phyloP scores from a whole-genome alignment of 2,329 filamentous ascomycete genomes.

The Chaetomium olivaceum region DNA sequence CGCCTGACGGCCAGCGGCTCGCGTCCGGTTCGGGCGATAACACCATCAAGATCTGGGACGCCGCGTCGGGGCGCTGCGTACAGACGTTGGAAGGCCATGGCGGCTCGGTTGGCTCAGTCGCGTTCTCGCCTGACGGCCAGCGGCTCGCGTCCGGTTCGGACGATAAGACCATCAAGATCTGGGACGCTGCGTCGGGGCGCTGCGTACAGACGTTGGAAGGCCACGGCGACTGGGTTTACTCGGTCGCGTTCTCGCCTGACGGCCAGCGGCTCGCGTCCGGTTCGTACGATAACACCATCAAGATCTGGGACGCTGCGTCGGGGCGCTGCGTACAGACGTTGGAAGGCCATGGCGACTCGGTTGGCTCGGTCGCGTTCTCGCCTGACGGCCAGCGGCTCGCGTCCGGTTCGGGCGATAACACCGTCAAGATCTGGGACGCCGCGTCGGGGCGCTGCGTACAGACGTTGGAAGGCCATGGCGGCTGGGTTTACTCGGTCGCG shows the following conservation, averaged over 20 bases:
- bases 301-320: background rate
- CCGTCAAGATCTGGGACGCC: background rate
- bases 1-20: background rate
- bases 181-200: background rate
- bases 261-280: background rate
- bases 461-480: background rate
- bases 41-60: background rate
- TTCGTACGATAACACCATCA: background rate
- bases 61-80: background rate
- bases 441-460: no score
- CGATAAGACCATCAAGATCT: background rate
- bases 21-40: background rate
- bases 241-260: background rate
- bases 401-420: background rate
- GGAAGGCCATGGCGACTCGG: background rate
- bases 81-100: background rate
- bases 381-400: background rate
- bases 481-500: no score
- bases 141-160: background rate
- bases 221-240: background rate
- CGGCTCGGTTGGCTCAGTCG: constrained; percentile 16
- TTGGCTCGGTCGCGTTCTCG: background rate
- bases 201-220: background rate
- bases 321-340: background rate
- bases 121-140: constrained; percentile 16